Percentiles rank a stretch among this genome's conserved stretches.
Evolutionary conservation across 1,284 basidiomycete genomes (phyloP).

Genomic region (Cutaneotrichosporon mucoides): DNA sequence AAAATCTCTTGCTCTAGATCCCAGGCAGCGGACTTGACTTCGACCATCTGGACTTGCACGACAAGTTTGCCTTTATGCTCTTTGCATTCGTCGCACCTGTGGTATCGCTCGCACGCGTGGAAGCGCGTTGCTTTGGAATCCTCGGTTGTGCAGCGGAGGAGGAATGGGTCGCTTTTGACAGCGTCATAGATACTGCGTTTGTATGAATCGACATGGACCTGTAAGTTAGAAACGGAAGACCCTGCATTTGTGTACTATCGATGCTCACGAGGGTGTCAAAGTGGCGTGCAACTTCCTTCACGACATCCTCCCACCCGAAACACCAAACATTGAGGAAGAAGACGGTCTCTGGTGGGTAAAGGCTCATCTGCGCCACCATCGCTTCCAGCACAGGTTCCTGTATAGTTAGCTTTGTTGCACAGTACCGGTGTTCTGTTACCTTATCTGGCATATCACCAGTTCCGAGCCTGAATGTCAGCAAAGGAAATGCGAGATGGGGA

Average conservation of each 20-base stretch:
- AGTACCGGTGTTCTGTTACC: slow-evolving; percentile 48
- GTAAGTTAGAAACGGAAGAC: neutral
- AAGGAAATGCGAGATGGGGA: too few relatives aligned
- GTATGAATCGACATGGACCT: slow-evolving; percentile 88
- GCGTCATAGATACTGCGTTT: slow-evolving; percentile 66
- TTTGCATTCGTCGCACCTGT: slow-evolving; percentile 58
- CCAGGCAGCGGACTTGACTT: slow-evolving; percentile 55
- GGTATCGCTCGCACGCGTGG: slow-evolving; percentile 82
- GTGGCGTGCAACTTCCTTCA: slow-evolving; percentile 64
- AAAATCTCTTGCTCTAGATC: slow-evolving; percentile 32
- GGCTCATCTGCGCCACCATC: slow-evolving; percentile 63
- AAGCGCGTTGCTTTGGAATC: slow-evolving; percentile 66
- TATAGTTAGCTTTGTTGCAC: neutral
- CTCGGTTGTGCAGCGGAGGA: slow-evolving; percentile 61
- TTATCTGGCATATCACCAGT: slow-evolving; percentile 65
- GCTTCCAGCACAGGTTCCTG: slow-evolving; percentile 65
- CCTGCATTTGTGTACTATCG: neutral
- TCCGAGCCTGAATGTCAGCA: slow-evolving; percentile 49
- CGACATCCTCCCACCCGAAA: slow-evolving; percentile 82
- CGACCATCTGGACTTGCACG: slow-evolving; percentile 42
- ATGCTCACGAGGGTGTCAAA: slow-evolving; percentile 60
- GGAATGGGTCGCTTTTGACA: slow-evolving; percentile 57
- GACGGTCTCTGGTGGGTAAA: slow-evolving; percentile 62
- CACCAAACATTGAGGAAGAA: slow-evolving; percentile 94
- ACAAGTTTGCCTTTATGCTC: slow-evolving; percentile 17